These are phyloP conservation scores for Sugiyamaella valdiviana DNA, from an alignment of 805 yeast genomes.

Conservation along the genomic window DNA sequence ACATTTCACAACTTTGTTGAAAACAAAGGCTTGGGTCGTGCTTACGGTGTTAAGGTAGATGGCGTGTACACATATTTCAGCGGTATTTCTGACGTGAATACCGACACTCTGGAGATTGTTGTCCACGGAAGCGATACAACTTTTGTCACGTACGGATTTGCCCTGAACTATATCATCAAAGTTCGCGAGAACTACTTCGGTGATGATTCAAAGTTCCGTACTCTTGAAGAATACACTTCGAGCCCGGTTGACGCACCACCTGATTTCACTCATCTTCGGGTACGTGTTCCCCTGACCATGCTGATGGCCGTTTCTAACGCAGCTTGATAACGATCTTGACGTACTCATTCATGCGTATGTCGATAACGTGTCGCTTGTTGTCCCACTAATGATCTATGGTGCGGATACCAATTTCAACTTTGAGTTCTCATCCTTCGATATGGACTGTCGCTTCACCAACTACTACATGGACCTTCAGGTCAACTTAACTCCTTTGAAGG, in stretches of 20 bases:
- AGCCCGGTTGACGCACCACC: constrained; percentile 16
- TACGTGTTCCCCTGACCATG: constrained; percentile 1
- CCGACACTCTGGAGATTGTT: constrained; percentile 62
- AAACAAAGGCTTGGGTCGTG: constrained; percentile 58
- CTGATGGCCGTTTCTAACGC: background rate
- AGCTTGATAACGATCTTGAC: constrained; percentile 62
- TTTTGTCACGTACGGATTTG: constrained; percentile 70
- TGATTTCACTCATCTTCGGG: constrained; percentile 13
- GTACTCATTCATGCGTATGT: constrained; percentile 67
- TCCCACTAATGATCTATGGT: constrained; percentile 71
- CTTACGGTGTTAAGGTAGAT: constrained; percentile 50
- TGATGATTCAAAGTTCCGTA: constrained; percentile 70
- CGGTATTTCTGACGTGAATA: constrained; percentile 55
- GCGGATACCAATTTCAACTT: constrained; percentile 55
- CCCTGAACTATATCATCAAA: constrained; percentile 66
- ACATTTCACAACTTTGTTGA: constrained; percentile 68
- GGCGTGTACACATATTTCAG: constrained; percentile 64
- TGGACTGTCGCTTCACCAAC: constrained; percentile 81
- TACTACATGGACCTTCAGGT: constrained; percentile 87
- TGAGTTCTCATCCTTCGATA: constrained; percentile 56
- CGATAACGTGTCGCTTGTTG: constrained; percentile 57
- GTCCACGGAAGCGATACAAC: constrained; percentile 62
- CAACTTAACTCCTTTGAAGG: constrained; percentile 54
- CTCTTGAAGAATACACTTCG: constrained; percentile 71
- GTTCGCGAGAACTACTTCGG: constrained; percentile 89